These are phyloP conservation scores for Miamiensis avidus DNA, from an alignment of 169 alveolate genomes.

Conservation along the genomic window DNA sequence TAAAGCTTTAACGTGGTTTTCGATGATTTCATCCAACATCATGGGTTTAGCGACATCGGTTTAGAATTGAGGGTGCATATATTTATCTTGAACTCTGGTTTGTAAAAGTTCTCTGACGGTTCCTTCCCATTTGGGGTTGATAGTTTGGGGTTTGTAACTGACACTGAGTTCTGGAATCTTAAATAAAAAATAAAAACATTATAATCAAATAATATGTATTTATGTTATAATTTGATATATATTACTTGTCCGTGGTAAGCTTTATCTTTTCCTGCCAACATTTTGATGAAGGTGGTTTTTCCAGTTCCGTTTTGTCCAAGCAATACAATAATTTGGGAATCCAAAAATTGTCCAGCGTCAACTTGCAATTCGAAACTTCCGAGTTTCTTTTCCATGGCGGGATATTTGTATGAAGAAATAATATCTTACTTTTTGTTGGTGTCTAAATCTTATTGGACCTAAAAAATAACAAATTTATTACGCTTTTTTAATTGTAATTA, in stretches of 20 bases:
- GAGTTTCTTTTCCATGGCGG: constrained; percentile 86
- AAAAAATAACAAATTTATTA: not conserved
- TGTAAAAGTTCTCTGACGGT: constrained; percentile 93
- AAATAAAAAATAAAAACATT: no score
- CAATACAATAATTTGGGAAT: constrained; percentile 97
- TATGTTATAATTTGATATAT: not conserved
- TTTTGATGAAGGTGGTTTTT: constrained; percentile 97
- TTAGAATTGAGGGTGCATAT: constrained; percentile 92
- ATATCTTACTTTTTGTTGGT: constrained; percentile 44
- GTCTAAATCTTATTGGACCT: constrained; percentile 22
- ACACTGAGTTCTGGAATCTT: constrained; percentile 93
- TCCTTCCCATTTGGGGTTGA: constrained; percentile 98
- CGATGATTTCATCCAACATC: constrained; percentile 92
- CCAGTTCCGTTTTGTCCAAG: constrained; percentile 99
- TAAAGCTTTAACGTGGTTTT: constrained; percentile 94
- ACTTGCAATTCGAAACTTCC: constrained; percentile 88
- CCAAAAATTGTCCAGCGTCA: constrained; percentile 93
- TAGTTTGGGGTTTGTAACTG: constrained; percentile 98
- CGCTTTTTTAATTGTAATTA: not conserved
- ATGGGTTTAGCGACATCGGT: constrained; percentile 98
- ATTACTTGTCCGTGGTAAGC: constrained; percentile 4
- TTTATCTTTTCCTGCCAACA: constrained; percentile 51
- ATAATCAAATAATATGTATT: no score
- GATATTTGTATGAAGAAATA: constrained; percentile 65
- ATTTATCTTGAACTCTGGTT: constrained; percentile 91